Evolutionary conservation across 345 rosid species (phyloP).

Genomic region (Citropsis articulata): DNA sequence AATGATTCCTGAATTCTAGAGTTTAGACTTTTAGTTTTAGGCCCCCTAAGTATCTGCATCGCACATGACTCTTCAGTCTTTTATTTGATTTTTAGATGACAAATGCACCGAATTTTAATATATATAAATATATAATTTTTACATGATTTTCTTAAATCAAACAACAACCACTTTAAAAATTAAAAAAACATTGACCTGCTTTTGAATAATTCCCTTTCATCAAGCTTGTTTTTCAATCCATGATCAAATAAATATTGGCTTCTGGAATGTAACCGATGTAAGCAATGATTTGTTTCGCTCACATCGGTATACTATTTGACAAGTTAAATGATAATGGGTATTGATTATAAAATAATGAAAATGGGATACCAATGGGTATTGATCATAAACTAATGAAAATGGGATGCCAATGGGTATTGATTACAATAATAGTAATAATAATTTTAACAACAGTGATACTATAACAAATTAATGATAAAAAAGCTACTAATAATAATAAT

Average conservation of each 20-base stretch:
- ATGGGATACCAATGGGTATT: too few species aligned
- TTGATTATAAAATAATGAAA: neutral
- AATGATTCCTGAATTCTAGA: neutral
- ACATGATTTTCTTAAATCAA: too few species aligned
- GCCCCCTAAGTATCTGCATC: neutral
- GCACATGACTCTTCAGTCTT: neutral
- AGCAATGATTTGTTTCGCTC: neutral
- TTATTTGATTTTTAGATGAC: slow-evolving; percentile 2
- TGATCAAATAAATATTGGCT: neutral
- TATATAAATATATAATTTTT: too few species aligned
- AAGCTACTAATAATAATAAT: too few species aligned
- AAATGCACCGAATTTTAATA: neutral
- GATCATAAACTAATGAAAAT: neutral
- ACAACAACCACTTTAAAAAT: too few species aligned
- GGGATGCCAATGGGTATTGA: too few species aligned
- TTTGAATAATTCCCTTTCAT: neutral
- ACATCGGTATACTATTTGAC: neutral
- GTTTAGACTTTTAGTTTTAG: neutral
- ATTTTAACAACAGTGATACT: too few species aligned
- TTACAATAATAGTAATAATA: too few species aligned
- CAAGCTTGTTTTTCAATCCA: neutral
- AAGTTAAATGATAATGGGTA: neutral
- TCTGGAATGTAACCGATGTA: neutral
- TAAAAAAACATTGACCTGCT: too few species aligned
- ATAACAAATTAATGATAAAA: too few species aligned